Percentiles rank a stretch among this genome's conserved stretches.
Evolutionary conservation across 1,284 basidiomycete genomes (phyloP).

Genomic region (Fistulinella cinereoalba): DNA sequence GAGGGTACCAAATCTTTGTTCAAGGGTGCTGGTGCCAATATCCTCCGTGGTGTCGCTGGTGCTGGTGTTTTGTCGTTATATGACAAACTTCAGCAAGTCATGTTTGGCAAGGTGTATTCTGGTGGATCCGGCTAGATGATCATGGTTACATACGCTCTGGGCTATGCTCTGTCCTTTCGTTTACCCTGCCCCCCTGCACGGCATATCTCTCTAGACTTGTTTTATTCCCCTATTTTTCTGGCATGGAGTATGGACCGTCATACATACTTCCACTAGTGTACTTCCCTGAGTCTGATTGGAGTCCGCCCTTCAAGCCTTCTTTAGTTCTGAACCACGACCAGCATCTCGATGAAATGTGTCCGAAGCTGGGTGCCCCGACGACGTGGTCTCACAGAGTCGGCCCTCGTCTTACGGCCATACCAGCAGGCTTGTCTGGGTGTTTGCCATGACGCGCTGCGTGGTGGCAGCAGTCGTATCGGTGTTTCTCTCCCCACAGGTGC

Average conservation of each 20-base stretch:
- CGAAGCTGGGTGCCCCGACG: not conserved
- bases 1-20: slow-evolving; percentile 89
- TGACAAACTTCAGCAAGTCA: slow-evolving; percentile 87
- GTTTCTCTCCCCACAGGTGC: slow-evolving; percentile 90
- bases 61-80: slow-evolving; percentile 95
- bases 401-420: slow-evolving; percentile 71
- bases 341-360: slow-evolving; percentile 14
- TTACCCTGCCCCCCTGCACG: slow-evolving; percentile 15
- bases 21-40: slow-evolving; percentile 97
- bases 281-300: slow-evolving; percentile 1
- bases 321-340: not conserved
- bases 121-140: slow-evolving; percentile 47
- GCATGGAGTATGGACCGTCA: slow-evolving; percentile 22
- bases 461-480: slow-evolving; percentile 76
- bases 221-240: slow-evolving; percentile 31
- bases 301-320: not conserved
- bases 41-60: slow-evolving; percentile 97
- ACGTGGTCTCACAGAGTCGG: slow-evolving; percentile 10
- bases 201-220: slow-evolving; percentile 35
- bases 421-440: slow-evolving; percentile 84
- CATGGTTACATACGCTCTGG: slow-evolving; percentile 16
- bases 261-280: slow-evolving; percentile 28
- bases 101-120: slow-evolving; percentile 97
- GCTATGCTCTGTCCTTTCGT: slow-evolving; percentile 34
- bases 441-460: slow-evolving; percentile 69